Conservation (phyloP, 495 filamentous ascomycete genomes). For the Trichocladium antarcticum region DNA sequence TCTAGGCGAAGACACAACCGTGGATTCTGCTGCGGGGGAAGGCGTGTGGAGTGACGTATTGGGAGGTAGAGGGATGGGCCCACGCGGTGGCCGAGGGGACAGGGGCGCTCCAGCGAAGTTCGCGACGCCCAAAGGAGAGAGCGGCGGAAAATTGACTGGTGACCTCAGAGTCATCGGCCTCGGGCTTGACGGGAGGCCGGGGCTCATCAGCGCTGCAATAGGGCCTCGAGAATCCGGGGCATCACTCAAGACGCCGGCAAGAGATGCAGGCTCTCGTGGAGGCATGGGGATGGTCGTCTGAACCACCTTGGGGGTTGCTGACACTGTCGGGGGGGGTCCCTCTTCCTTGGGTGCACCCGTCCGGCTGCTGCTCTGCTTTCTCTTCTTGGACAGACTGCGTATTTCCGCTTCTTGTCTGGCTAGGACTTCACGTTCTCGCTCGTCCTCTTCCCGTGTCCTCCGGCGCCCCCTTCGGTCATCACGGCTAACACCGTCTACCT, state of each 20-base stretch:
- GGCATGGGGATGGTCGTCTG: conserved; percentile 23
- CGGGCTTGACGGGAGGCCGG: conserved; percentile 81
- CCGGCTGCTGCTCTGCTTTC: conserved; percentile 42
- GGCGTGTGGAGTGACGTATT: conserved; percentile 50
- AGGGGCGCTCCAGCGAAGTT: conserved; percentile 50
- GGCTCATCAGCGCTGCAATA: conserved; percentile 57
- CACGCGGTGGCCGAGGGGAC: conserved; percentile 58
- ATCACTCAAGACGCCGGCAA: conserved; percentile 41
- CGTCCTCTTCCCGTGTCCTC: conserved; percentile 81
- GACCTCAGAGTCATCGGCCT: conserved; percentile 67
- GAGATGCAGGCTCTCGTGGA: conserved; percentile 25
- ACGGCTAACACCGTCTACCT: conserved; percentile 48
- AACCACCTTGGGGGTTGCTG: conserved; percentile 25
- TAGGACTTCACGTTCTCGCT: conserved; percentile 60
- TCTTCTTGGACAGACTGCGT: conserved; percentile 55
- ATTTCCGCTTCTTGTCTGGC: conserved; percentile 51
- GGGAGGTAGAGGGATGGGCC: conserved; percentile 53
- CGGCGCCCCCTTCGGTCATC: conserved; percentile 61
- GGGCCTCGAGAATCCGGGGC: conserved; percentile 20
- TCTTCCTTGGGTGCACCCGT: conserved; percentile 31
- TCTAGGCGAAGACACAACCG: conserved; percentile 29
- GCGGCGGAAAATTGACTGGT: conserved; percentile 57
- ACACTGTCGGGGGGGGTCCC: conserved; percentile 14
- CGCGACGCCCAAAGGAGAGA: conserved; percentile 48
- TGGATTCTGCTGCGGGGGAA: conserved; percentile 31